These are phyloP conservation scores for Ascosphaera apis DNA, from an alignment of 2,329 filamentous ascomycete species.

Conservation along the genomic window DNA sequence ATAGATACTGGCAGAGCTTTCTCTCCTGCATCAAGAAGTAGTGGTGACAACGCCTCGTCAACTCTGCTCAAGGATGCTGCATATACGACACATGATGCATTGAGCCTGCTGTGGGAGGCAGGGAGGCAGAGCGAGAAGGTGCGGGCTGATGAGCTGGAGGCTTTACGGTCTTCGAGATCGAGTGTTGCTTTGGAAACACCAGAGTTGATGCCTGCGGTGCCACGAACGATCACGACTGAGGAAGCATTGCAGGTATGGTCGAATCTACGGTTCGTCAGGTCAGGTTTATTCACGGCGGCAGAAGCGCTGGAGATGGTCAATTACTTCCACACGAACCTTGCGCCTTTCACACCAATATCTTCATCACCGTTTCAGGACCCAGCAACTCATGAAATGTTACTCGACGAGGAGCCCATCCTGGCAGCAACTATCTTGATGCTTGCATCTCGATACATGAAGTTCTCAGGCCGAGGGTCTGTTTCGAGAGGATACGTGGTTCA, in stretches of 20 bases:
- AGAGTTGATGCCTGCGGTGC: too few species aligned
- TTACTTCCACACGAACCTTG: slow-evolving; percentile 72
- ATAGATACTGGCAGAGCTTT: too few species aligned
- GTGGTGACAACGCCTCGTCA: slow-evolving; percentile 5
- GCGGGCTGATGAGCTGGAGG: slow-evolving; percentile 1
- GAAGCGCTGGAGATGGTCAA: slow-evolving; percentile 75
- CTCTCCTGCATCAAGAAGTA: too few species aligned
- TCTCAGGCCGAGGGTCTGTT: slow-evolving; percentile 48
- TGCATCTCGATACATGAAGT: slow-evolving; percentile 53
- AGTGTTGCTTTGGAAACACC: too few species aligned
- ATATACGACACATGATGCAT: slow-evolving; percentile 7
- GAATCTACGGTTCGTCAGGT: slow-evolving; percentile 65
- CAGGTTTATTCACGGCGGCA: slow-evolving; percentile 71
- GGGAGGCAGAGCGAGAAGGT: slow-evolving; percentile 7
- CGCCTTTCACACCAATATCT: slow-evolving; percentile 68
- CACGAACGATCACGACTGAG: slow-evolving; percentile 1
- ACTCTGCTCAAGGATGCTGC: slow-evolving; percentile 7
- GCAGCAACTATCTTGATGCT: slow-evolving; percentile 73
- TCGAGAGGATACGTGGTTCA: slow-evolving; percentile 68
- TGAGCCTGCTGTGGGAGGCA: slow-evolving; percentile 7
- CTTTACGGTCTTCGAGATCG: not conserved
- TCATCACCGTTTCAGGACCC: slow-evolving; percentile 62
- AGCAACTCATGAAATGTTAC: slow-evolving; percentile 46
- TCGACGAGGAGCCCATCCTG: slow-evolving; percentile 74
- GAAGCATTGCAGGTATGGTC: slow-evolving; percentile 57